Percentiles rank a stretch among this genome's conserved stretches.
Evolutionary conservation across 768 basidiomycete species (phyloP).

Genomic region (Butyriboletus loyo): DNA sequence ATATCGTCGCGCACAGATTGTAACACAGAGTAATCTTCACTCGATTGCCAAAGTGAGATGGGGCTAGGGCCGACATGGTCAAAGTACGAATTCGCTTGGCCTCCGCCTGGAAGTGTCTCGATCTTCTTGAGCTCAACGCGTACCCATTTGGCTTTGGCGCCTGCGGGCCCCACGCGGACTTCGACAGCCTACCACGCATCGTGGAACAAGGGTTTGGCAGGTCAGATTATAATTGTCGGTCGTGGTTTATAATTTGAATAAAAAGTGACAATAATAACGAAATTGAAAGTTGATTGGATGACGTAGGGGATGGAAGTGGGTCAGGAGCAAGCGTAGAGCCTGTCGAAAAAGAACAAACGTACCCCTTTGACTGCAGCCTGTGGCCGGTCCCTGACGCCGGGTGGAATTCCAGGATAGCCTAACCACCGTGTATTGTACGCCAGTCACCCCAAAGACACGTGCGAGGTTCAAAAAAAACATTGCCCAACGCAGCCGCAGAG

Average conservation of each 20-base stretch:
- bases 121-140: slow-evolving; percentile 89
- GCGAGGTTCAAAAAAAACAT: neutral
- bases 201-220: neutral
- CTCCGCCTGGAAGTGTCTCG: slow-evolving; percentile 75
- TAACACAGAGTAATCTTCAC: slow-evolving; percentile 68
- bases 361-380: slow-evolving; percentile 87
- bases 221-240: neutral
- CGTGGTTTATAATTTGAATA: slow-evolving; percentile 4
- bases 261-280: neutral
- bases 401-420: slow-evolving; percentile 89
- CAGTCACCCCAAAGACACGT: neutral
- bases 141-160: slow-evolving; percentile 90
- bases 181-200: slow-evolving; percentile 67
- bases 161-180: slow-evolving; percentile 68
- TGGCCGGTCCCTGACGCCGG: slow-evolving; percentile 68
- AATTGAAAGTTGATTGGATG: slow-evolving; percentile 1
- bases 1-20: slow-evolving; percentile 49
- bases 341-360: slow-evolving; percentile 34
- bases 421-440: slow-evolving; percentile 14
- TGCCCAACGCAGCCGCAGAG: neutral
- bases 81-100: slow-evolving; percentile 65
- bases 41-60: slow-evolving; percentile 77
- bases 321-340: neutral
- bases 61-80: slow-evolving; percentile 83
- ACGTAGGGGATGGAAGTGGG: neutral